phyloP scores from a whole-genome alignment of 2,329 filamentous ascomycete species.

The Venturia aucupariae region DNA sequence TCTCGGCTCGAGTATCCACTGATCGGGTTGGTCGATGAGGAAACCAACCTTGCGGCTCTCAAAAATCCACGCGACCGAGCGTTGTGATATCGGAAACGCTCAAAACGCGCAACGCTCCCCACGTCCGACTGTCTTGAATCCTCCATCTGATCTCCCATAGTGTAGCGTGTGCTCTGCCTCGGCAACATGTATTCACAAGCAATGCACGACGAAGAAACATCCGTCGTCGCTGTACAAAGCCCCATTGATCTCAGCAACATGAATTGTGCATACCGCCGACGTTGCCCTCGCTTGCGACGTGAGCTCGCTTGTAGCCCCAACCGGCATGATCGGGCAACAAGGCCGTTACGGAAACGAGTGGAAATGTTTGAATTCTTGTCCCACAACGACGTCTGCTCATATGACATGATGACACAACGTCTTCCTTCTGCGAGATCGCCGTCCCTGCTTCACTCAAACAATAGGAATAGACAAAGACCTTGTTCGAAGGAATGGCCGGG shows the following conservation, averaged over 20 bases:
- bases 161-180: neutral
- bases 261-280: neutral
- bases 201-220: neutral
- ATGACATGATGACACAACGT: conserved; percentile 2
- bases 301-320: neutral
- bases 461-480: conserved; percentile 4
- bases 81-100: neutral
- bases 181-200: neutral
- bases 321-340: neutral
- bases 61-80: neutral
- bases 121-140: neutral
- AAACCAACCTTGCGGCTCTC: neutral
- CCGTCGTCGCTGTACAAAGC: neutral
- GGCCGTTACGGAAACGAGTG: too few species aligned
- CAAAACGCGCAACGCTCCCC: neutral
- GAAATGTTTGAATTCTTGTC: neutral
- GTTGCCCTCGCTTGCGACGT: conserved; percentile 4
- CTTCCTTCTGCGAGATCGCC: neutral
- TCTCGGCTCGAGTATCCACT: neutral
- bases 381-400: neutral
- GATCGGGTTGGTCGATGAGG: conserved; percentile 2
- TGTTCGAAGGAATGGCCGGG: neutral
- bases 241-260: neutral
- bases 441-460: neutral
- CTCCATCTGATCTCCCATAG: neutral